Evolutionary conservation across 768 basidiomycete species (phyloP), one percentile per base, ranked within the genome.

Genomic region (Dacryopinax primogenitus): DNA sequence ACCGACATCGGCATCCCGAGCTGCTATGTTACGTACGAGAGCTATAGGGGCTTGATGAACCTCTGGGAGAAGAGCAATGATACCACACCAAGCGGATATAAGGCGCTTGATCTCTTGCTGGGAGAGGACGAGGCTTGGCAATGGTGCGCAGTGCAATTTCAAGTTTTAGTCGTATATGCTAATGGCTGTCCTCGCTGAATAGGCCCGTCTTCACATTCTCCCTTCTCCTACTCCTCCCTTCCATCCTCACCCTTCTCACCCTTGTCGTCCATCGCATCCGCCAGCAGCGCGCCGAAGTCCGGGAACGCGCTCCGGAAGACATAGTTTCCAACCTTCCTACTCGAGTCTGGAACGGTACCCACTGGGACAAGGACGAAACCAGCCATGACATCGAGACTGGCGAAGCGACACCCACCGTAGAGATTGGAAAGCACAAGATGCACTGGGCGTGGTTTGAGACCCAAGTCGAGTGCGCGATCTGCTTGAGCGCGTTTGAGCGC

Each of bases 381-480:
- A 71, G 70, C 72, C 74, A 7, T 66, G 81, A 66, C 65, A 78
- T 61, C 75, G 75, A 51, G 77, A 76, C 37, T 61, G 62, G 34
- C 45, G 34, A 18, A 28, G 39, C 39, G 72, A 68, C 18, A 33
- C 64, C 18, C 69, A 69, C 23, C 67, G 69, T n/a, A 45, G 67
- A 11, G 62, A 65, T 37, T 30, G 62, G 37, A 30, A 64, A 63
- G 47, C 63, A 65, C 18, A 68, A 61, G 64, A 66, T 39, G 41
- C 67, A 44, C 34, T 64, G 66, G 64, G 67, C 47, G 44, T 91
- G 90, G 87, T 93, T 89, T 68, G 87, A 88, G 72, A 75, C 80
- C 1, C 90, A 93, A 71, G 72, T 81, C 63, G 92, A 98, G 73
- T 98, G 94, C 71, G 90, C 92, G 34, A 97, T 98, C 64, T 98